Conservation (phyloP, 768 basidiomycete genomes). For the Piloderma croceum region DNA sequence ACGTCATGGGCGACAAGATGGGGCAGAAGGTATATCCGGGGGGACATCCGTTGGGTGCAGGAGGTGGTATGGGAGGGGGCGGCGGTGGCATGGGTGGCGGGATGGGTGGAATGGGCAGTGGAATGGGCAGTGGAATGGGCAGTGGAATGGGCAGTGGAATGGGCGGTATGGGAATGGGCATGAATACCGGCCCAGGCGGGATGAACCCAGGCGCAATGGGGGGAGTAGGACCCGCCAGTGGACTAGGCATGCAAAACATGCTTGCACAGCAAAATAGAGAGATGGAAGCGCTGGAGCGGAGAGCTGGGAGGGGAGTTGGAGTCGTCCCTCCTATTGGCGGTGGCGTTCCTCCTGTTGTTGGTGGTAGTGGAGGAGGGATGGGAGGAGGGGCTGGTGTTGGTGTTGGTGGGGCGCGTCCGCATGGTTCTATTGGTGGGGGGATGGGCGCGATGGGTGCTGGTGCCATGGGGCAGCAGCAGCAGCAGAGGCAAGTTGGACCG, state of each 20-base stretch:
- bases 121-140: too few relatives aligned
- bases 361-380: too few relatives aligned
- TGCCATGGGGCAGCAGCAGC: conserved; percentile 11
- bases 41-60: conserved; percentile 17
- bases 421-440: too few relatives aligned
- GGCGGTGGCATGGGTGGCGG: too few relatives aligned
- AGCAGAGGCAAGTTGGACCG: conserved; percentile 30
- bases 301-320: conserved; percentile 55
- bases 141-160: conserved; percentile 20
- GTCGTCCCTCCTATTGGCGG: conserved; percentile 38
- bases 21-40: conserved; percentile 59
- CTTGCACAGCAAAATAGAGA: conserved; percentile 66
- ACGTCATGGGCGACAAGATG: conserved; percentile 63
- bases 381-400: too few relatives aligned
- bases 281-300: conserved; percentile 67
- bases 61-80: conserved; percentile 22
- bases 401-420: too few relatives aligned
- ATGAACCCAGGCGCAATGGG: too few relatives aligned
- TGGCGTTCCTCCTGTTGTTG: conserved; percentile 37
- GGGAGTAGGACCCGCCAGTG: too few relatives aligned
- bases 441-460: too few relatives aligned
- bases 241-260: conserved; percentile 66
- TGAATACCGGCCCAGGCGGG: conserved; percentile 24
- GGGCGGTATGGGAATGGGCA: conserved; percentile 16
- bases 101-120: too few relatives aligned